These are phyloP conservation scores for Micractinium sp. DNA, from an alignment of 139 green algal species.

Conservation along the genomic window DNA sequence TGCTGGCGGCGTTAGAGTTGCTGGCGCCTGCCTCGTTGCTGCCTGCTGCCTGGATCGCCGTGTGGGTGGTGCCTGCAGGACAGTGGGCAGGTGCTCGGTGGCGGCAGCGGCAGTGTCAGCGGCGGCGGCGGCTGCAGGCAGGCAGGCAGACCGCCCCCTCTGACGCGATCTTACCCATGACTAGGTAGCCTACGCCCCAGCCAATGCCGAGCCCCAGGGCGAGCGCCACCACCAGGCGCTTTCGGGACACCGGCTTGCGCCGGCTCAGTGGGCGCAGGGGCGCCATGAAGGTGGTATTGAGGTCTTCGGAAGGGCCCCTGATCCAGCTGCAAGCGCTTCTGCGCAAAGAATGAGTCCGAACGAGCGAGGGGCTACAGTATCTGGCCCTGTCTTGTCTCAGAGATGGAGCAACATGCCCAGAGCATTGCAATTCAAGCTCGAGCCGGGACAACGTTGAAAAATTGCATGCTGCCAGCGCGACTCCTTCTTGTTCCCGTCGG, in stretches of 20 bases:
- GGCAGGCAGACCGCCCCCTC: neutral
- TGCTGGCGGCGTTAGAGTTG: neutral
- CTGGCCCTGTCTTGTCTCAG: no score
- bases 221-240: neutral
- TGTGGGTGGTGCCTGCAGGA: slow-evolving; percentile 25
- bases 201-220: slow-evolving; percentile 12
- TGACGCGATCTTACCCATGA: slow-evolving; percentile 29
- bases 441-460: no score
- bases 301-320: no score
- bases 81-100: neutral
- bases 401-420: no score
- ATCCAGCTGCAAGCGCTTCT: no score
- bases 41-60: slow-evolving; percentile 9
- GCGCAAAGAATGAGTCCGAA: no score
- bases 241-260: neutral
- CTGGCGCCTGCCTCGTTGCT: neutral
- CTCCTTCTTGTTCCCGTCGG: no score
- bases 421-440: no score
- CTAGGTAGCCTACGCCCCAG: slow-evolving; percentile 29
- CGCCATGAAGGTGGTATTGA: no score
- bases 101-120: neutral
- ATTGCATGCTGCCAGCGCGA: no score
- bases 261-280: neutral
- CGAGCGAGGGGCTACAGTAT: no score
- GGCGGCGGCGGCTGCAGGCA: neutral